Evolutionary conservation across 2,329 filamentous ascomycete species (phyloP).

Genomic region (Aspergillus proliferans): DNA sequence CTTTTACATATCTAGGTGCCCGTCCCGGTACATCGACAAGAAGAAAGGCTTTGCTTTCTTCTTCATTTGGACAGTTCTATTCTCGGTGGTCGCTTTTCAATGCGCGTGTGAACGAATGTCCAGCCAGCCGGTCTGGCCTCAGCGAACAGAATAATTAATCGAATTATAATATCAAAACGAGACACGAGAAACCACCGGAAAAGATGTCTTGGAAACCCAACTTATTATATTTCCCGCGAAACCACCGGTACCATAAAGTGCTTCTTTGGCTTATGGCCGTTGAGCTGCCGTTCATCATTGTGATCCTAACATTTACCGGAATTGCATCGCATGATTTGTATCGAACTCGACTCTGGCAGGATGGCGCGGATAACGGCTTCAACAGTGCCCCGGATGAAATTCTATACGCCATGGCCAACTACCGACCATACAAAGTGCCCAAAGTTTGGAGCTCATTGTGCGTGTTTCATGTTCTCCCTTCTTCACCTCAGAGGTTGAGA

Average conservation of each 20-base stretch:
- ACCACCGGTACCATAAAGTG: constrained; percentile 49
- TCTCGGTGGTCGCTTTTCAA: no score
- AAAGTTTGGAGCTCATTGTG: constrained; percentile 58
- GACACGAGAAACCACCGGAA: neutral
- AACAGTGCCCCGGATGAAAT: constrained; percentile 54
- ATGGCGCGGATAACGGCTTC: constrained; percentile 56
- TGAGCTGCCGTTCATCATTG: constrained; percentile 54
- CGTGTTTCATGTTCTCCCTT: constrained; percentile 13
- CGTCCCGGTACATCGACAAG: no score
- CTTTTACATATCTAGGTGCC: no score
- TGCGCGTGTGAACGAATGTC: constrained; percentile 22
- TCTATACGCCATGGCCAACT: constrained; percentile 56
- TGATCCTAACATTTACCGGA: constrained; percentile 54
- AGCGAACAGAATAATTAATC: neutral
- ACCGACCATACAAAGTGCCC: constrained; percentile 48
- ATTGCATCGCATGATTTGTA: constrained; percentile 58
- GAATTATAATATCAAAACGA: neutral
- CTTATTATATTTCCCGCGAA: constrained; percentile 45
- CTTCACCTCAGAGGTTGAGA: neutral
- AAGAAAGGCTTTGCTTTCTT: neutral
- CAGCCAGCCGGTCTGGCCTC: constrained; percentile 35
- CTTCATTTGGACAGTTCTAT: constrained; percentile 8
- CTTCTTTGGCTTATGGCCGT: constrained; percentile 48
- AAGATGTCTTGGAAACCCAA: neutral
- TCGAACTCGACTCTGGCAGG: constrained; percentile 55